A percentile compares a stretch with the other conserved stretches of the same genome.
Evolutionary conservation across 345 rosid species (phyloP).

Genomic region (Populus davidiana): DNA sequence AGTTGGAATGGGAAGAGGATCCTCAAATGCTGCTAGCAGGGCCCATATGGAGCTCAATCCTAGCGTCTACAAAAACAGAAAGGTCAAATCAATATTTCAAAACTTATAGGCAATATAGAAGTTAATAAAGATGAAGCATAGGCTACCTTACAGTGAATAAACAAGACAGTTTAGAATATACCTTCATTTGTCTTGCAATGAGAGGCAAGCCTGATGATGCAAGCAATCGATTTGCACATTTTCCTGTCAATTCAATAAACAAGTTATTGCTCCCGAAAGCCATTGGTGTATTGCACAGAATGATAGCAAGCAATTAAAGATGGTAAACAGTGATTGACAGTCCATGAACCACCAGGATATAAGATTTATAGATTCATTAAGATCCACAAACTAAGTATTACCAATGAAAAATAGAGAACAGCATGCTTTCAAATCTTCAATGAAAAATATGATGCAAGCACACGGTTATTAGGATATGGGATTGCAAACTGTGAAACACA

Average conservation of each 20-base stretch:
- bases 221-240: slow-evolving; percentile 90
- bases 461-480: too few relatives aligned
- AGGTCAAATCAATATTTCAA: not conserved
- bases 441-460: too few relatives aligned
- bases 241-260: slow-evolving; percentile 46
- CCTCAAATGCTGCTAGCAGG: slow-evolving; percentile 86
- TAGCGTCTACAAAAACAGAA: slow-evolving; percentile 42
- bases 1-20: slow-evolving; percentile 58
- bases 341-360: too few relatives aligned
- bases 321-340: too few relatives aligned
- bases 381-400: too few relatives aligned
- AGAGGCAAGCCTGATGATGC: slow-evolving; percentile 81
- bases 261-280: not conserved
- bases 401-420: too few relatives aligned
- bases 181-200: slow-evolving; percentile 93
- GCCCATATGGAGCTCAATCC: slow-evolving; percentile 89
- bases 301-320: too few relatives aligned
- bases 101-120: not conserved
- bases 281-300: not conserved
- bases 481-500: too few relatives aligned
- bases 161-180: slow-evolving; percentile 13
- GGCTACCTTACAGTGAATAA: slow-evolving; percentile 5
- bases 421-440: too few relatives aligned
- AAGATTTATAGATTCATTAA: too few relatives aligned
- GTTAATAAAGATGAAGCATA: not conserved